Evolutionary conservation across 2,329 filamentous ascomycete species (phyloP), one percentile per base, ranked within the genome.

Genomic region (Fusarium transvaalense): DNA sequence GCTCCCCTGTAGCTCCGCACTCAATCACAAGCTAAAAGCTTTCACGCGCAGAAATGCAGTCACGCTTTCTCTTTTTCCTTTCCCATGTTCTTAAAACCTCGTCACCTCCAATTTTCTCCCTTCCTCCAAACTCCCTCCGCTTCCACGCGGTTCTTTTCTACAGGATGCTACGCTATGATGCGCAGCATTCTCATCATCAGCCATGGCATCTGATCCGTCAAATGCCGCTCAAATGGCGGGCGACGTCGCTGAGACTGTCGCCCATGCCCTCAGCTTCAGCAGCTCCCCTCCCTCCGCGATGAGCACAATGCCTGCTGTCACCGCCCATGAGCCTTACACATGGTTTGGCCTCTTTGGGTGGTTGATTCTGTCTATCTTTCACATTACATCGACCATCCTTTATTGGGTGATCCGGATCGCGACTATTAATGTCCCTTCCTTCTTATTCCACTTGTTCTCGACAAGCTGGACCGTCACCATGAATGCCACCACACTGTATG

Each of bases 381-480:
- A 88, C 55, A 74, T 88, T 39, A 77, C 87, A 41, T 87, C 88
- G 19, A 85, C 83, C 21, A 79, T 89, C 32, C 75, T 91, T 41
- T 97, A 96, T 81, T 97, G 92, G 90, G 80, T 90, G 56, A 88
- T 97, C 71, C 93, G 92, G 64, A 92, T 97, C 75, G 87, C 90
- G 19, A 97, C 95, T 27, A 94, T 98, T 71, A 97, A 93, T 17
- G 79, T 97, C 61, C 96, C 96, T 42, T 93, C 93, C 77, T 89
- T 96, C 79, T 87, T 98, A 19, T 99, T 97, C 78, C 92, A 90
- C 8, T 84, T 97, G 66, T 93, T 97, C 76, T 97, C 94, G 8
- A 95, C 93, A 68, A 97, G 92, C 79, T 84, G 97, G 83, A 99
- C 96, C 0, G 93, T 99, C 76, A 99, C 96, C 13, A 97, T 99